A percentile compares a stretch with the other conserved stretches of the same genome.
phyloP scores from a whole-genome alignment of 306 rosid species.

The Begonia peltatifolia region DNA sequence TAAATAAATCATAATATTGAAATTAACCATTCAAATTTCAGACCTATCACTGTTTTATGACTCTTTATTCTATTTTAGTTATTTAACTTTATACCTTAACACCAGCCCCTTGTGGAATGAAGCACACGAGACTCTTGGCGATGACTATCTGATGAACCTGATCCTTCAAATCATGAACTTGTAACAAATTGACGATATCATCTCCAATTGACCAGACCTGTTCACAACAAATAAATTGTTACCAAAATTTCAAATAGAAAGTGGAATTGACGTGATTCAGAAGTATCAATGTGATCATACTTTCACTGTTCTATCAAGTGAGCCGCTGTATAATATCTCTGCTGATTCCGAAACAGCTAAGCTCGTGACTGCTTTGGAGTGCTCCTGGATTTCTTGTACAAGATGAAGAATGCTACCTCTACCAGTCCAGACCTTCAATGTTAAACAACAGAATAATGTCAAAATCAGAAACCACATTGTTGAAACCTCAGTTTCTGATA shows the following conservation, averaged over 20 bases:
- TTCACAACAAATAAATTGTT: slow-evolving; percentile 13
- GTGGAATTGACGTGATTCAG: slow-evolving; percentile 1
- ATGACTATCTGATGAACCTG: slow-evolving; percentile 57
- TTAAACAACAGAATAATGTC: slow-evolving; percentile 14
- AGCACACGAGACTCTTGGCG: slow-evolving; percentile 35
- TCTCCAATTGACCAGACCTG: slow-evolving; percentile 73
- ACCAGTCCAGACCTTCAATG: slow-evolving; percentile 63
- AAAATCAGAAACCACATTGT: slow-evolving; percentile 10
- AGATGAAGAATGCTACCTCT: slow-evolving; percentile 55
- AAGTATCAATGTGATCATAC: slow-evolving; percentile 17
- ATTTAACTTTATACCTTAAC: slow-evolving; percentile 36
- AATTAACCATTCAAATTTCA: neutral
- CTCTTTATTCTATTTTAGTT: no score
- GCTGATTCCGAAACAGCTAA: slow-evolving; percentile 39
- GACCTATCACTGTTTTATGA: no score
- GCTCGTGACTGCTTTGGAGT: slow-evolving; percentile 60
- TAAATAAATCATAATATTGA: neutral
- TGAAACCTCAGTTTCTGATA: neutral
- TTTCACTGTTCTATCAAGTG: slow-evolving; percentile 70
- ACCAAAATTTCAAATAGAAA: slow-evolving; percentile 2
- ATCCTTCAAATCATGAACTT: slow-evolving; percentile 71
- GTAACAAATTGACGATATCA: slow-evolving; percentile 33
- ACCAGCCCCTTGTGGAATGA: slow-evolving; percentile 66
- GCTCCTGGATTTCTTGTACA: slow-evolving; percentile 57
- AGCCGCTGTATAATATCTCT: slow-evolving; percentile 68